Percentiles rank a stretch among this genome's conserved stretches.
These are phyloP conservation scores for Drechslera avenae DNA, from an alignment of 2,329 filamentous ascomycete species.

Conservation along the genomic window DNA sequence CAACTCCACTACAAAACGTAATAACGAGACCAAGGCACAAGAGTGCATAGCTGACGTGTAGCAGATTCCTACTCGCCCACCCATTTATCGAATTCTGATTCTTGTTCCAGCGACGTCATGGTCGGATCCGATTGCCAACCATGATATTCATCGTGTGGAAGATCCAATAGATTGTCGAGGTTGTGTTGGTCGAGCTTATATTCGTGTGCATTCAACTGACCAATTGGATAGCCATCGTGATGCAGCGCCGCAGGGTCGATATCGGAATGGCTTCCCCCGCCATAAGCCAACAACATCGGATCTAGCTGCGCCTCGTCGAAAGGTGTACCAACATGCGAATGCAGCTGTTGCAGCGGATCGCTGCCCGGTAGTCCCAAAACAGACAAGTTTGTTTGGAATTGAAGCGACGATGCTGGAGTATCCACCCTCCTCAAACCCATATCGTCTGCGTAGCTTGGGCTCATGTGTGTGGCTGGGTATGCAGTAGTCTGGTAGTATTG, in stretches of 20 bases:
- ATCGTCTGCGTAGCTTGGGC: constrained; percentile 36
- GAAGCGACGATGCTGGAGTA: constrained; percentile 30
- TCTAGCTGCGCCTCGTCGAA: constrained; percentile 48
- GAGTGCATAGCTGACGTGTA: constrained; percentile 2
- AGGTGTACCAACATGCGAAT: constrained; percentile 35
- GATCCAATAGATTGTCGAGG: constrained; percentile 35
- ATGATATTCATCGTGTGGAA: constrained; percentile 35
- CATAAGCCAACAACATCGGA: constrained; percentile 50
- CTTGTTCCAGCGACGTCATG: constrained; percentile 46
- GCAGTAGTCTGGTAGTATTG: constrained; percentile 60
- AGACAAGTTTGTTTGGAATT: constrained; percentile 39
- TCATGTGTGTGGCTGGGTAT: constrained; percentile 47
- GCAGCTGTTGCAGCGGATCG: constrained; percentile 45
- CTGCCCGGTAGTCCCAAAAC: constrained; percentile 49
- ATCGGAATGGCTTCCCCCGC: constrained; percentile 30
- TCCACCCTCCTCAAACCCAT: constrained; percentile 52
- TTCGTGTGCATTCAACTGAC: constrained; percentile 41
- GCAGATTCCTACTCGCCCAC: constrained; percentile 41
- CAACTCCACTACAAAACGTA: constrained; percentile 7
- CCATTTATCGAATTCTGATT: constrained; percentile 56
- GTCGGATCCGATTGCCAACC: constrained; percentile 45
- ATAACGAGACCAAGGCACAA: neutral
- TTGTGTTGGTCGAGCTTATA: constrained; percentile 36
- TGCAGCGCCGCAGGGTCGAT: constrained; percentile 27
- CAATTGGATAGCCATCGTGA: constrained; percentile 34